Evolutionary conservation across 371 early-diverging fungal genomes (phyloP), one percentile per base, ranked within the genome.

Genomic region (Dichotomocladium elegans): DNA sequence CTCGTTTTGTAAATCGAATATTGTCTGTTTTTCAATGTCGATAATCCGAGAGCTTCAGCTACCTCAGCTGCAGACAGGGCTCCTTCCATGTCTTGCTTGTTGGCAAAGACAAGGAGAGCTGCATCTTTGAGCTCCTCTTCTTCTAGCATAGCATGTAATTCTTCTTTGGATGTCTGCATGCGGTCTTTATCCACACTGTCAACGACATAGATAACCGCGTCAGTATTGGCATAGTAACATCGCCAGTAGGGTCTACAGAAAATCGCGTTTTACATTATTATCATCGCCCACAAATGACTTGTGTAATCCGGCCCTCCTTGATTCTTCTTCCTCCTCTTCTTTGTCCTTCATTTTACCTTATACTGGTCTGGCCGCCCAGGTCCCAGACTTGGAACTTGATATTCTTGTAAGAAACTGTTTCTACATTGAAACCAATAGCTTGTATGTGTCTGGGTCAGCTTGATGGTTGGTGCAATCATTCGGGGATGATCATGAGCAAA

Each of bases 301-400:
- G 7, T 26, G n/a, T n/a, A n/a, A n/a, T n/a, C n/a, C n/a, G n/a
- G 30, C 19, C 44, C 27, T 41, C 31, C 24, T n/a, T 25, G 30
- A 6, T 40, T 3, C 17, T 41, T 26, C 44, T 40, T 22, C 6
- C 22, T 30, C 30, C 4, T 45, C 44, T 2, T 42, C 44, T 44
- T 15, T 31, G 17, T 51, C 8, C 2, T 11, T 29, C 17, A 8
- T 9, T 21, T 27, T 57, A 76, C 77, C 98, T 86, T 63, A 98
- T 98, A 76, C 93, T 94, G 65, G 93, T 93, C 77, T 95, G 95
- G 61, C 96, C 98, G 50, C 98, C 98, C 57, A 98, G 87, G 81
- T 98, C 98, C 96, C 95, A 96, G 57, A 96, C 94, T 63, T 92
- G 94, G 72, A 96, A 96, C 63, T 84, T 90, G 72, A 96, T 92